Evolutionary conservation across 1,139 yeast species (phyloP).

Genomic region (Tardiomyces digboiensis): DNA sequence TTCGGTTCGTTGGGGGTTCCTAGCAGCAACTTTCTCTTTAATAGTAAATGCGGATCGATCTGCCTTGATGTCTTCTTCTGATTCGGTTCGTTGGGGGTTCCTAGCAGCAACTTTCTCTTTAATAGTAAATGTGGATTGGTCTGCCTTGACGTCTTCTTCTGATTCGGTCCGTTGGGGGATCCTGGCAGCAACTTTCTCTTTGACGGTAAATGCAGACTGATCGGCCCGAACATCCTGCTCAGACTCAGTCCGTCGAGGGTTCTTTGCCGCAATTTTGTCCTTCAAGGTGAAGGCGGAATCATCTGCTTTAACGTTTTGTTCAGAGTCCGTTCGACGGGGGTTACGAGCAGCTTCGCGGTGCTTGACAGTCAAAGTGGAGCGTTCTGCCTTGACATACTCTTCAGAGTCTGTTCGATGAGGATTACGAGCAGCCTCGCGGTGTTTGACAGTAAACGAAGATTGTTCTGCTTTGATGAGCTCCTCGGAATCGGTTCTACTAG

Average conservation of each 20-base stretch:
- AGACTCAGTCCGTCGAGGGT: background rate
- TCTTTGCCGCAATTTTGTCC: background rate
- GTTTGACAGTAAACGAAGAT: background rate
- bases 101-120: background rate
- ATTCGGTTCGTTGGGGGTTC: conserved; percentile 5
- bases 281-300: background rate
- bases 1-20: conserved; percentile 1
- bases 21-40: conserved; percentile 1
- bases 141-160: background rate
- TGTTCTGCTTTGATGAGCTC: background rate
- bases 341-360: background rate
- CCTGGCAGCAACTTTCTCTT: background rate
- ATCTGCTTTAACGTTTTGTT: background rate
- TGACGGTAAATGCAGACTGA: background rate
- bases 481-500: background rate
- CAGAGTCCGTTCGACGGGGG: background rate
- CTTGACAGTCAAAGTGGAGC: background rate
- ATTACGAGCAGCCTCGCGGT: background rate
- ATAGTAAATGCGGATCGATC: conserved; percentile 6
- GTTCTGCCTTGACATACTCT: background rate
- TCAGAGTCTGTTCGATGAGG: background rate
- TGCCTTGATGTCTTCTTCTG: conserved; percentile 12
- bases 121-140: background rate
- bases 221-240: background rate
- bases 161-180: background rate